These are phyloP conservation scores for Tricholoma flavovirens DNA, from an alignment of 768 basidiomycete species.

Conservation along the genomic window DNA sequence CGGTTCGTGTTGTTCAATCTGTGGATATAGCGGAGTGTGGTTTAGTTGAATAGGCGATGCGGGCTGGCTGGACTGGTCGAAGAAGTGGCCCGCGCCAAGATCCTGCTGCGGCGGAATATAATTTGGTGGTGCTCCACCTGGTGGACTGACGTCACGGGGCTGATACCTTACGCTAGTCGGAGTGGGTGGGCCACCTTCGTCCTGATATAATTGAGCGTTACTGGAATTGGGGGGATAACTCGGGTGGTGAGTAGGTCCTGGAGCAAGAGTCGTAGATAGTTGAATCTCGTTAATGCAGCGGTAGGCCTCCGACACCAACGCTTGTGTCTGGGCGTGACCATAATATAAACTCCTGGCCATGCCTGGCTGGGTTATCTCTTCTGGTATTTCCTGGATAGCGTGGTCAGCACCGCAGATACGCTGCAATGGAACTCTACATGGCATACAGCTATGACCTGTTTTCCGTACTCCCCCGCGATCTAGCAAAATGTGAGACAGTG, in stretches of 20 bases:
- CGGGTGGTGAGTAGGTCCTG: constrained; percentile 7
- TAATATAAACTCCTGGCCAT: constrained; percentile 67
- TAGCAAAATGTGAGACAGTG: constrained; percentile 14
- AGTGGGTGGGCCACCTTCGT: constrained; percentile 1
- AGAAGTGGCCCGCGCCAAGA: constrained; percentile 20
- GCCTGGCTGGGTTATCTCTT: constrained; percentile 78
- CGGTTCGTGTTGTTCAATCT: constrained; percentile 3
- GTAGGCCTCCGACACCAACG: constrained; percentile 58
- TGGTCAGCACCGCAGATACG: not conserved
- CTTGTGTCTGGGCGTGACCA: constrained; percentile 57
- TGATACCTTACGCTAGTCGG: constrained; percentile 1
- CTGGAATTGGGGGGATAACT: constrained; percentile 3
- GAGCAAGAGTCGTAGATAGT: constrained; percentile 35
- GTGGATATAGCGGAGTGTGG: constrained; percentile 9
- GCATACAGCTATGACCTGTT: constrained; percentile 41
- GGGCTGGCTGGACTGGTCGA: constrained; percentile 19
- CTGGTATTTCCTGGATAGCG: constrained; percentile 60
- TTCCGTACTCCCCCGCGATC: constrained; percentile 54
- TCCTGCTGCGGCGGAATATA: constrained; percentile 27
- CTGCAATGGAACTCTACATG: not conserved
- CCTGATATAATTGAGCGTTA: constrained; percentile 6
- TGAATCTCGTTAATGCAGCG: constrained; percentile 47
- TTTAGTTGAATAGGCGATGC: constrained; percentile 10
- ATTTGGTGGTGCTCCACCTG: constrained; percentile 6
- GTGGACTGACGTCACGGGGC: constrained; percentile 1